Evolutionary conservation across 805 yeast species (phyloP), one percentile per base, ranked within the genome.

Genomic region (Zygoascus biomembranicola): DNA sequence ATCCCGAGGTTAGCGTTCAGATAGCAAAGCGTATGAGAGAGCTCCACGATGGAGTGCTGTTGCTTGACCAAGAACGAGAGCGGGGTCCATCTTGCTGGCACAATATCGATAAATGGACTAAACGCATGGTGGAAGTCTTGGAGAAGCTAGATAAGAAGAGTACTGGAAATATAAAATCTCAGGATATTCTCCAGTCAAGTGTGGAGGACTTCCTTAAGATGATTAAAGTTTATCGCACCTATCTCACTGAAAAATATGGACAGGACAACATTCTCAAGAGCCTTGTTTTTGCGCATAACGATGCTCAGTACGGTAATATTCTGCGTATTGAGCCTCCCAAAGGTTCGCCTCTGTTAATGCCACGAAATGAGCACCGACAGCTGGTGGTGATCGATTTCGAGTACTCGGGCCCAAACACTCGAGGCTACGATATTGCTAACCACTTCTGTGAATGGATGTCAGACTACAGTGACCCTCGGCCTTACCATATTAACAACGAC

Each of bases 361-460:
- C 76, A 4, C 67, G 63, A 43, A 62, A 72, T 53, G 83, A 80
- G 62, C 90, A 86, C 68, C 75, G 81, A 47, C 85, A 82, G 65
- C 74, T 92, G 55, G 96, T 87, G 10, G 99, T 94, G 10, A 94
- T 94, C 63, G 99, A 94, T 67, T 94, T 94, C 68, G 99, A 94
- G 70, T 94, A 92, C 68, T 82, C 96, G 0, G 97, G 97, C 0
- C 82, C 95, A 10, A 94, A 90, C 64, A 75, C 83, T 46, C 89
- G 96, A 1, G 96, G 95, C 1, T 88, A 76, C 66, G 99, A 94
- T 66, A 79, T 94, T 53, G 90, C 90, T 13, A 90, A 94, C 67
- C 99, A 94, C 71, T 87, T 94, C 61, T 79, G 87, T 59, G 99
- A 92, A 72, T 92, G 99, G 99, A 94, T 90, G 97, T 78, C 88